Evolutionary conservation across 2,329 filamentous ascomycete genomes (phyloP).

Genomic region (Knufia petricola): DNA sequence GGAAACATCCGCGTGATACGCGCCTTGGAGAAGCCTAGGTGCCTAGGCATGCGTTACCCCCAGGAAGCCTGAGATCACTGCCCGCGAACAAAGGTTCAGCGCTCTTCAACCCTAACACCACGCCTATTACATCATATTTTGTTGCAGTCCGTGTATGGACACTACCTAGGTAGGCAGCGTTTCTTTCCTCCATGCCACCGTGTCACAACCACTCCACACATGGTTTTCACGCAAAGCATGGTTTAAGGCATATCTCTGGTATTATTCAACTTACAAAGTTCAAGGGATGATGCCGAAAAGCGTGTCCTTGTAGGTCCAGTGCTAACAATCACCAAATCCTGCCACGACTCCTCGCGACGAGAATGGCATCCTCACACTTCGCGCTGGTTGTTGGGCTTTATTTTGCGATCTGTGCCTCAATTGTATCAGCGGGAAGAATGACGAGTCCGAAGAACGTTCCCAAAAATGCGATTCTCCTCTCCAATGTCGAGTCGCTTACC

Average conservation of each 20-base stretch:
- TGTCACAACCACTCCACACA: not conserved
- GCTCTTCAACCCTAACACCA: too few relatives aligned
- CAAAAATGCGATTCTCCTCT: constrained; percentile 48
- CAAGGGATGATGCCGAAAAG: too few relatives aligned
- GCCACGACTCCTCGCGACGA: not conserved
- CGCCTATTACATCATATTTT: too few relatives aligned
- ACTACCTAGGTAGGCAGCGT: not conserved
- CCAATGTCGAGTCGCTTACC: constrained; percentile 66
- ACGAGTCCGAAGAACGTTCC: constrained; percentile 27
- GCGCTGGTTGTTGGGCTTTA: constrained; percentile 17
- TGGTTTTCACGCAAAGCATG: not conserved
- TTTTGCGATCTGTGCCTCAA: constrained; percentile 7
- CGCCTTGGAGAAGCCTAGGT: too few relatives aligned
- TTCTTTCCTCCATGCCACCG: constrained; percentile 1
- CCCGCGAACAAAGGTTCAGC: too few relatives aligned
- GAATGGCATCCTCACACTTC: constrained; percentile 13
- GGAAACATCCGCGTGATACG: too few relatives aligned
- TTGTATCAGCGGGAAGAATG: constrained; percentile 19
- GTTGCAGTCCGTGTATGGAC: too few relatives aligned
- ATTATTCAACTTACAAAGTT: too few relatives aligned
- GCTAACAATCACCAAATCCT: too few relatives aligned
- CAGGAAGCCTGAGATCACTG: too few relatives aligned
- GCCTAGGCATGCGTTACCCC: too few relatives aligned
- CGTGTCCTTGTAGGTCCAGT: not conserved
- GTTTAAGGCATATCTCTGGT: too few relatives aligned